Percentiles rank a stretch among this genome's conserved stretches.
These are phyloP conservation scores for Cystofilobasidium macerans DNA, from an alignment of 768 basidiomycete species.

Conservation along the genomic window DNA sequence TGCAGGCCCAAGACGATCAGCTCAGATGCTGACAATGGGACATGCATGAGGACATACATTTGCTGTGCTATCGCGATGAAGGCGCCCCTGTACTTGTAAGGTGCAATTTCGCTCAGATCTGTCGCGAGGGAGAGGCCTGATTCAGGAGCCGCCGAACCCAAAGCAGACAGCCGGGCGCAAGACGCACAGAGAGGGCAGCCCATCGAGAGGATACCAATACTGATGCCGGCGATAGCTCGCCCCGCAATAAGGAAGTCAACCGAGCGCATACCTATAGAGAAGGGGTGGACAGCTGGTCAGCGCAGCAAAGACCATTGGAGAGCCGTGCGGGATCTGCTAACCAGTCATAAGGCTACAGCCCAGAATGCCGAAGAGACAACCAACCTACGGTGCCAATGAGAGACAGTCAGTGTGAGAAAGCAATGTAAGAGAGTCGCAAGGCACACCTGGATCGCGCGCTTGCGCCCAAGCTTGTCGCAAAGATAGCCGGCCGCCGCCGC, in stretches of 20 bases:
- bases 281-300: neutral
- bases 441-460: neutral
- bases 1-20: too few relatives aligned
- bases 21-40: too few relatives aligned
- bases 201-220: neutral
- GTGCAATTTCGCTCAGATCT: neutral
- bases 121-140: neutral
- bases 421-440: neutral
- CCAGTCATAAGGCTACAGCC: too few relatives aligned
- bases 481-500: slow-evolving; percentile 44
- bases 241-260: neutral
- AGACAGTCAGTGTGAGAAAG: neutral
- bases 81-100: neutral
- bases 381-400: neutral
- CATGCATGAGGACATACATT: neutral
- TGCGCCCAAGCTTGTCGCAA: slow-evolving; percentile 55
- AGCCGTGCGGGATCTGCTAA: too few relatives aligned
- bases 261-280: neutral
- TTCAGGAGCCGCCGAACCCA: neutral
- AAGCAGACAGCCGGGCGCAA: neutral
- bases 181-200: neutral
- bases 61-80: neutral
- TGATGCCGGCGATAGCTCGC: neutral
- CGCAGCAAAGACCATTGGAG: neutral
- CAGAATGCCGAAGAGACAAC: neutral